These are phyloP conservation scores for Corylus avellana DNA, from an alignment of 306 rosid species.

Conservation along the genomic window DNA sequence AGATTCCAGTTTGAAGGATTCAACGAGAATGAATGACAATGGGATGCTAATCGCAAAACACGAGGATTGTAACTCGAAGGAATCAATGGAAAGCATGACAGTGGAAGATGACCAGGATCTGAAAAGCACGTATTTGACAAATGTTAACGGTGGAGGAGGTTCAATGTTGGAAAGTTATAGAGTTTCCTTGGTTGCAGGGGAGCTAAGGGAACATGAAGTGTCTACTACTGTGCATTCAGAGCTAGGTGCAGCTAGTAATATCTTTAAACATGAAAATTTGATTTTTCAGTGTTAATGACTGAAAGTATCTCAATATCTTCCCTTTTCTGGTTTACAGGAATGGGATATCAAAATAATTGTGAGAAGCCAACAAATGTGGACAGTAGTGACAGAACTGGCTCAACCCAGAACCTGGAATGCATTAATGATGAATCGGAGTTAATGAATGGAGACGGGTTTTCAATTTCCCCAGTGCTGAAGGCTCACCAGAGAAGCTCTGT, in stretches of 20 bases:
- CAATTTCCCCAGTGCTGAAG: slow-evolving; percentile 33
- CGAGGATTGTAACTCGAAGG: slow-evolving; percentile 31
- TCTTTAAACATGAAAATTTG: slow-evolving; percentile 19
- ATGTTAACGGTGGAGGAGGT: slow-evolving; percentile 17
- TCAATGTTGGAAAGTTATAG: slow-evolving; percentile 21
- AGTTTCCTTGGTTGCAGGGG: slow-evolving; percentile 39
- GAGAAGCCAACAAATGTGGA: slow-evolving; percentile 42
- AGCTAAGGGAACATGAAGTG: slow-evolving; percentile 37
- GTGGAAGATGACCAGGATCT: slow-evolving; percentile 39
- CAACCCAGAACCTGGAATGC: slow-evolving; percentile 25
- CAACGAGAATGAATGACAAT: slow-evolving; percentile 27
- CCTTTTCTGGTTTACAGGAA: slow-evolving; percentile 47
- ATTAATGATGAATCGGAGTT: slow-evolving; percentile 28
- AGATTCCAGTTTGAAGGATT: slow-evolving; percentile 27
- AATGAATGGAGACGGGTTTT: slow-evolving; percentile 24
- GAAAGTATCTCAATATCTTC: slow-evolving; percentile 23
- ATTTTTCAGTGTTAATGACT: slow-evolving; percentile 10
- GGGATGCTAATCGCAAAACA: slow-evolving; percentile 33
- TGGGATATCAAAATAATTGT: slow-evolving; percentile 32
- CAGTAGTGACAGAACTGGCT: slow-evolving; percentile 30
- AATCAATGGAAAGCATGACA: slow-evolving; percentile 32
- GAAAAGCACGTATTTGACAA: slow-evolving; percentile 15
- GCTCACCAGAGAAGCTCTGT: slow-evolving; percentile 38
- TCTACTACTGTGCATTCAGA: slow-evolving; percentile 30
- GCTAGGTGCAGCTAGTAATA: slow-evolving; percentile 49